Evolutionary conservation across 768 basidiomycete genomes (phyloP), one percentile per base, ranked within the genome.

Genomic region (Solioccasus polychromus): DNA sequence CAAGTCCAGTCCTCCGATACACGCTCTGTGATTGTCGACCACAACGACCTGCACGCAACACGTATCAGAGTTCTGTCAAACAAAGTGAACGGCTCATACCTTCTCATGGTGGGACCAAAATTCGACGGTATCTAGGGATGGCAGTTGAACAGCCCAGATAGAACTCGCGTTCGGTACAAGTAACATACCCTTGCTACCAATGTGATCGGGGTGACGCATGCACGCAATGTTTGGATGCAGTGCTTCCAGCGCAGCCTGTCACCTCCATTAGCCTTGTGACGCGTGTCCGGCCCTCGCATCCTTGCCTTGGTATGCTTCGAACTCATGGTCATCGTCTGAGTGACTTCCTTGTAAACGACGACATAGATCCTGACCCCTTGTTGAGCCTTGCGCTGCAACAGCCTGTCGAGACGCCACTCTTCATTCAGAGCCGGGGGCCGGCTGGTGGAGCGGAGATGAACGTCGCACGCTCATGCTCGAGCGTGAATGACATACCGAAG

Each of bases 101-200:
- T 94, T 94, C 63, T 94, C 92, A 65, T 94, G 92, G 61, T 94
- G 93, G 22, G 83, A 86, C 92, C 92, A 95, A 64, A 91, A 87
- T 57, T 89, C 77, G 52, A 91, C 79, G 42, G 77, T 76, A 57
- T 92, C 88, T 85, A 48, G 14, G 29, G 3, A 37, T 24, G 25
- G 20, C 28, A 14, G 18, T 5, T 50, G 24, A 48, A 9, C 11
- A 25, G n/a, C 11, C 14, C 18, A 5, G 8, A 26, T 3, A 23
- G 9, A 39, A 34, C 25, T 22, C 11, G 31, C 19, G 17, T n/a
- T 26, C 10, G 26, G 4, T 17, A 34, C 32, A n/a, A n/a, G n/a
- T n/a, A n/a, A 31, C 47, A 8, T 30, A 70, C 83, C 83, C 71
- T 88, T 87, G 38, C 83, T 78, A 9, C 90, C 87, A 50, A 92